Evolutionary conservation across 2,329 filamentous ascomycete genomes (phyloP).

Genomic region (Colletotrichum sp.): DNA sequence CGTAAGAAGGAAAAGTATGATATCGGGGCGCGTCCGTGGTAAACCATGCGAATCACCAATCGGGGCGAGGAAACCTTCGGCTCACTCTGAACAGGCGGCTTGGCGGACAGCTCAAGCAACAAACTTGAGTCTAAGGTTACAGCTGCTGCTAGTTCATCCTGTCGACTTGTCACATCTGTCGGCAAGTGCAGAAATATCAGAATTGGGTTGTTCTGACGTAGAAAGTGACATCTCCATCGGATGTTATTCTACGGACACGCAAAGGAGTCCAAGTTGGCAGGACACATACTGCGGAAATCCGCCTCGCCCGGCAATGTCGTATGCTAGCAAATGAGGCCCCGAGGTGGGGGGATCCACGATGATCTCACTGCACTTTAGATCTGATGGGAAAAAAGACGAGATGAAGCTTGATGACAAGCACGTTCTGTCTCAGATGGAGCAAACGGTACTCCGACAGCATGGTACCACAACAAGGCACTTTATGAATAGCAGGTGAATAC

Average conservation of each 20-base stretch:
- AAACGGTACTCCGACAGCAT: background rate
- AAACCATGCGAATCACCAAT: background rate
- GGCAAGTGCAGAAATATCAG: background rate
- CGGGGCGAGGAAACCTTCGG: background rate
- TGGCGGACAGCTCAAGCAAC: background rate
- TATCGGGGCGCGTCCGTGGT: background rate
- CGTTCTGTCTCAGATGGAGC: background rate
- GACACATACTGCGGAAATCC: background rate
- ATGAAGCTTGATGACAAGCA: slow-evolving; percentile 2
- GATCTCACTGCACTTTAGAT: slow-evolving; percentile 1
- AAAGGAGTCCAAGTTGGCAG: background rate
- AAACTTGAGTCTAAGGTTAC: background rate
- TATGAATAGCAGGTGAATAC: background rate
- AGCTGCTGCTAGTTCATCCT: background rate
- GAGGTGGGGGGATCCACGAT: background rate
- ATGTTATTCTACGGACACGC: background rate
- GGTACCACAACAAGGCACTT: background rate
- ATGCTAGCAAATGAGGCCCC: background rate
- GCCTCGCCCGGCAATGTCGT: background rate
- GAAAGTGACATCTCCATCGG: background rate
- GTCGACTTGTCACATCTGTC: background rate
- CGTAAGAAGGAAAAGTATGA: background rate
- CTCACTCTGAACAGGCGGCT: background rate
- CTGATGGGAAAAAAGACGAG: background rate
- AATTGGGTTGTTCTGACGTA: background rate